Base-by-base conservation (phyloP, 768 basidiomycete genomes). In the Tulasnella calospora region DNA sequence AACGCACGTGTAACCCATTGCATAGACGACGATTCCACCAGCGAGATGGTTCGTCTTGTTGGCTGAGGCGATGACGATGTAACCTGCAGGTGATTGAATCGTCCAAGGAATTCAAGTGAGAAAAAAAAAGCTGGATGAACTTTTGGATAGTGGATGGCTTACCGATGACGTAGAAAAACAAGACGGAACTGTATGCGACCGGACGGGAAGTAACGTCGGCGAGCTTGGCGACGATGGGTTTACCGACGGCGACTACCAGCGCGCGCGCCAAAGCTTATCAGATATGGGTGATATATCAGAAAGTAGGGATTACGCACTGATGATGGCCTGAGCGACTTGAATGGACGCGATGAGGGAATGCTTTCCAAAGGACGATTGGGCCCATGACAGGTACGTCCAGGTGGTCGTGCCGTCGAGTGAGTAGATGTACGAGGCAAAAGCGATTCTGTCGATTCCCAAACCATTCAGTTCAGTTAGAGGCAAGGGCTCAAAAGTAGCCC, bases 191-290 rank as follows among this genome's bases (percentile, higher is more conserved):
- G 81, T 90, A 93, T 0, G 91, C 90, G 61, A 86, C 87, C 30
- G 90, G 90, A 81, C 92, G 87, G 33, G 92, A 92, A 17, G 88
- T 85, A 10, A 92, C 89, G 82, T 94, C 92, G 12, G 92, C 89
- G 55, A 92, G 83, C 83, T 93, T 93, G 0, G 92, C 92, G 80
- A 92, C 89, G 47, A 92, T 85, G 0, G 92, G 92, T 84, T 93
- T 92, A 30, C 86, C 86, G 35, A 88, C 85, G 51, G 87, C 88
- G 78, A 87, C 85, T 82, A 82, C 82, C 1, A 15, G 10, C 3
- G 17, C 44, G 13, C 17, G 44, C 17, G n/a, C n/a, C n/a, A n/a
- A n/a, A 17, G 13, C 13, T 44, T 44, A 44, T 44, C 44, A 44
- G 44, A 44, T 44, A 44, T 4, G 44, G n/a, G 44, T 17, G 44